Evolutionary conservation across 257 asterid species (phyloP).

Genomic region (Knoxia roxburghii): DNA sequence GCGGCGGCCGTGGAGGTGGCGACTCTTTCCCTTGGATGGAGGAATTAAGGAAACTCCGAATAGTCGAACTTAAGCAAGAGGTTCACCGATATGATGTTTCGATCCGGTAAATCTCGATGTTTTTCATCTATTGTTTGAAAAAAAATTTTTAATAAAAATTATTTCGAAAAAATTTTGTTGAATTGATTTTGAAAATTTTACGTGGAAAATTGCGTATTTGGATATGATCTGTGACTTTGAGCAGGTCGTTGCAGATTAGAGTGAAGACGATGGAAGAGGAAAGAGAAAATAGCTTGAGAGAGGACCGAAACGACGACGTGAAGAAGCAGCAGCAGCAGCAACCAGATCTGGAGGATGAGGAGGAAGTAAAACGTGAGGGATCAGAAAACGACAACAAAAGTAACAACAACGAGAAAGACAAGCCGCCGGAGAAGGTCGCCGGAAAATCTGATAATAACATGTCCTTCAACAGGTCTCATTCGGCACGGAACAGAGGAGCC

Average conservation of each 20-base stretch:
- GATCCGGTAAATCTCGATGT: constrained; percentile 27
- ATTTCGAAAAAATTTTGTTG: neutral
- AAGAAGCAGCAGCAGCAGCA: constrained; percentile 11
- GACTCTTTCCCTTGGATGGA: constrained; percentile 29
- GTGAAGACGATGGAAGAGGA: constrained; percentile 43
- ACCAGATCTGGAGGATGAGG: constrained; percentile 39
- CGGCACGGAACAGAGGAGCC: constrained; percentile 26
- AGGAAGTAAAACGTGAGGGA: constrained; percentile 19
- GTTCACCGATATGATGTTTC: constrained; percentile 36
- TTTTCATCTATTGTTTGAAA: no score
- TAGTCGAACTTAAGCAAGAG: constrained; percentile 35
- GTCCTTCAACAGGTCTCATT: constrained; percentile 39
- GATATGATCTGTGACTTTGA: constrained; percentile 28
- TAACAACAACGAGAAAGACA: neutral
- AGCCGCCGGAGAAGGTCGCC: constrained; percentile 24
- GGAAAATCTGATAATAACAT: constrained; percentile 26
- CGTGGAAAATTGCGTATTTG: constrained; percentile 9
- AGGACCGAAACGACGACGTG: constrained; percentile 16
- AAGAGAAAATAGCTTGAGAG: constrained; percentile 26
- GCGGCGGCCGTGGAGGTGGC: neutral
- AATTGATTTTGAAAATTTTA: constrained; percentile 3
- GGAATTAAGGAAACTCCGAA: constrained; percentile 34
- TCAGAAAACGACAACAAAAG: constrained; percentile 33
- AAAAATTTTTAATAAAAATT: no score
- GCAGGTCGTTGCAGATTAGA: constrained; percentile 37